Evolutionary conservation across 2,329 filamentous ascomycete genomes (phyloP).

Genomic region (Tolypocladium amazonense): DNA sequence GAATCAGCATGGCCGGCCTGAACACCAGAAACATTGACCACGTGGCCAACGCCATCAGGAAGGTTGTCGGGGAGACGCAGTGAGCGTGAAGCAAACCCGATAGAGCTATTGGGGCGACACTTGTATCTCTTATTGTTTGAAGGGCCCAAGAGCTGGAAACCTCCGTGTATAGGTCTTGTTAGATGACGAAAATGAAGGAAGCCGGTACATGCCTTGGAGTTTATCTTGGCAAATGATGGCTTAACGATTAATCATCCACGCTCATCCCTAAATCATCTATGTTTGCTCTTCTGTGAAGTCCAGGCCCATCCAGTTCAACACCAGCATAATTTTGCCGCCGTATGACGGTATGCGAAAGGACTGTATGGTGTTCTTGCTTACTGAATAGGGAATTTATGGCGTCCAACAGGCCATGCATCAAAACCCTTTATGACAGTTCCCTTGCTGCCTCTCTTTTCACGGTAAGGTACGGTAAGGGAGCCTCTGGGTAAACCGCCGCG

Average conservation of each 20-base stretch:
- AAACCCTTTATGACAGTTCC: too few relatives aligned
- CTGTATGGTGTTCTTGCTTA: too few relatives aligned
- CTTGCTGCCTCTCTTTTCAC: too few relatives aligned
- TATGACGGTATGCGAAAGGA: too few relatives aligned
- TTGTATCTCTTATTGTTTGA: neutral
- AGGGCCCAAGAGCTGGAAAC: slow-evolving; percentile 4
- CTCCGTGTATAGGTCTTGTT: slow-evolving; percentile 1
- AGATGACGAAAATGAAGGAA: neutral
- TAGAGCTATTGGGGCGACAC: neutral
- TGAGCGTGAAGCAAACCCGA: slow-evolving; percentile 2
- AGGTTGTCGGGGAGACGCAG: slow-evolving; percentile 48
- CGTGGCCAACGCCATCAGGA: slow-evolving; percentile 80
- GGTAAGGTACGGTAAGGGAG: too few relatives aligned
- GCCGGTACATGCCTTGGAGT: neutral
- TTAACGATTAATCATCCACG: too few relatives aligned
- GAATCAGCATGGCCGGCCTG: slow-evolving; percentile 96
- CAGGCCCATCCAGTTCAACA: too few relatives aligned
- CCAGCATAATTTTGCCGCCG: too few relatives aligned
- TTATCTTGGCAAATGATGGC: neutral
- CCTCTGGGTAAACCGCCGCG: too few relatives aligned
- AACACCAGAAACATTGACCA: slow-evolving; percentile 90
- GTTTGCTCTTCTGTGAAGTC: neutral
- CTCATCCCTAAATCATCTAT: neutral
- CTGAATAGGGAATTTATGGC: too few relatives aligned
- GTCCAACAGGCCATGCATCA: too few relatives aligned